Base-by-base conservation (phyloP, 208 protist genomes). In the Trichomonas vaginalis region DNA sequence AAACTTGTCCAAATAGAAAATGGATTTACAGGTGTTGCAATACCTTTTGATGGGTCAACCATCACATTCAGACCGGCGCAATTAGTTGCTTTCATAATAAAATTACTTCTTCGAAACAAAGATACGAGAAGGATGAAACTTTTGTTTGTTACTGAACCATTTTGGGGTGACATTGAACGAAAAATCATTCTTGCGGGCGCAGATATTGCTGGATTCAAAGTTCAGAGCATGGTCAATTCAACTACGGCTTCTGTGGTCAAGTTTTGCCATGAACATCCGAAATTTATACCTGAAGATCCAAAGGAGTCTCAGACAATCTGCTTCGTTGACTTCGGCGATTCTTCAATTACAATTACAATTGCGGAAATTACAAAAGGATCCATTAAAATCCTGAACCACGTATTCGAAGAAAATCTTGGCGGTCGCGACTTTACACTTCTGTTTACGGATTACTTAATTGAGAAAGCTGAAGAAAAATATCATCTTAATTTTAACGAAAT, bases 311-410 rank as follows among this genome's bases (percentile, higher is more conserved):
- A 79, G 23, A 95, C 46, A 83, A 80, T 95, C 3, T 32, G 95
- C 9, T 96, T 96, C 23, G 82, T 96, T 45, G 96, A 96, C 51
- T 80, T 96, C 95, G 96, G 96, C 40, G 95, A 96, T 51, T 96
- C 46, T 61, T 70, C 27, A 37, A 48, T 62, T 21, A 96, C n/a
- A 0, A n/a, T 95, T 27, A 46, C 95, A 79, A 48, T 95, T 39
- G 95, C 49, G 0, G 17, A 61, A 42, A 95, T 96, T 9, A 23
- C 6, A 0, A 12, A 96, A 35, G 95, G 61, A 32, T 2, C 27
- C 80, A 15, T 96, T 96, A 23, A 96, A 56, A 21, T 96, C 12
- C 96, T 46, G 17, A 96, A 61, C n/a, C 35, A 27, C 48, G 32
- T 14, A 17, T 96, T 79, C 80, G 95, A 95, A 40, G 46, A 56